A percentile compares a stretch with the other conserved stretches of the same genome.
These are phyloP conservation scores for Phytophthora sp. DNA, from an alignment of 352 stramenopile genomes.

Conservation along the genomic window DNA sequence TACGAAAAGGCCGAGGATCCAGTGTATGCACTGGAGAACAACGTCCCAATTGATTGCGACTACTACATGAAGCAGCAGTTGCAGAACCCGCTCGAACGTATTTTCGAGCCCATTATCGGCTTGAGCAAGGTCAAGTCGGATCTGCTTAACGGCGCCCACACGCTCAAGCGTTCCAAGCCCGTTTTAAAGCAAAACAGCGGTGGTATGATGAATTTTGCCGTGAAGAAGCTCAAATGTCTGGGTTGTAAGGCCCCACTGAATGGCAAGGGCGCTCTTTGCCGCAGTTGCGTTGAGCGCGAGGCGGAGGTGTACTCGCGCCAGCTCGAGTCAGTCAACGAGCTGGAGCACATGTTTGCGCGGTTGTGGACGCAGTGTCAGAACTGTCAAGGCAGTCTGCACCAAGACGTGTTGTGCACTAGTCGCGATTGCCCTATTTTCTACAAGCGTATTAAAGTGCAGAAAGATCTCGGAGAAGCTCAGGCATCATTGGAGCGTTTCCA, in stretches of 20 bases:
- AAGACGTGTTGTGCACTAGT: conserved; percentile 95
- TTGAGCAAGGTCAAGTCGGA: conserved; percentile 91
- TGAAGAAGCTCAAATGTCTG: conserved; percentile 98
- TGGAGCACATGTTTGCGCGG: conserved; percentile 94
- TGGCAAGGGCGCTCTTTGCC: conserved; percentile 92
- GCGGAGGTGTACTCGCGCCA: conserved; percentile 96
- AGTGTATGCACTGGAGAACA: conserved; percentile 99
- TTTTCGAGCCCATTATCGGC: conserved; percentile 98
- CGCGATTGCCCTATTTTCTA: conserved; percentile 99
- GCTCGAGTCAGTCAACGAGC: conserved; percentile 91
- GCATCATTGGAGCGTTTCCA: conserved; percentile 95
- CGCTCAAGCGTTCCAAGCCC: conserved; percentile 96
- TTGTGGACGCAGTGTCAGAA: conserved; percentile 99
- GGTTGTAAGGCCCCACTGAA: conserved; percentile 96
- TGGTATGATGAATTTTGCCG: conserved; percentile 99
- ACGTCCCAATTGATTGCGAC: conserved; percentile 98
- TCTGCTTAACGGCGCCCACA: conserved; percentile 98
- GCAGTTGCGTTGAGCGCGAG: conserved; percentile 94
- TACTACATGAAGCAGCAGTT: conserved; percentile 99
- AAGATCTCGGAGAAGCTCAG: conserved; percentile 96
- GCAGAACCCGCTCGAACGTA: conserved; percentile 96
- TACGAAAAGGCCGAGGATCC: conserved; percentile 99
- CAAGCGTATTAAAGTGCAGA: conserved; percentile 99
- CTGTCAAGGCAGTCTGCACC: conserved; percentile 98
- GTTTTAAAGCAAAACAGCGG: conserved; percentile 95